A percentile compares a stretch with the other conserved stretches of the same genome.
Evolutionary conservation across 768 basidiomycete species (phyloP).

Genomic region (Pleurotus ostreatus): DNA sequence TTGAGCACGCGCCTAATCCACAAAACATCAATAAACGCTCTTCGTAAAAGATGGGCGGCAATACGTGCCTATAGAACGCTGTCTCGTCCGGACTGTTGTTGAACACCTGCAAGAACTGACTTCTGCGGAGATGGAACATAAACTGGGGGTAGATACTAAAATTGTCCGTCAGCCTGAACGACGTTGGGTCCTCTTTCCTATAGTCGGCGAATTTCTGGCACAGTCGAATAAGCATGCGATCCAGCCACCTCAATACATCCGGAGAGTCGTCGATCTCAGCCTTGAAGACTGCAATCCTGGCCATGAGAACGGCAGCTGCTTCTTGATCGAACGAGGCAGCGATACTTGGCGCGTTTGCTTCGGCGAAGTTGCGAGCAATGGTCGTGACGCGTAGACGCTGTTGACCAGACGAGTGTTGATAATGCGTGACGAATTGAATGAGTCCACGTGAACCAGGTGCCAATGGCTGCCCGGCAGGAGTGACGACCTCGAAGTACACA

Average conservation of each 20-base stretch:
- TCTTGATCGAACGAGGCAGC: slow-evolving; percentile 97
- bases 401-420: slow-evolving; percentile 96
- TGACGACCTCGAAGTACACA: slow-evolving; percentile 98
- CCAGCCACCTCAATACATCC: slow-evolving; percentile 94
- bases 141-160: slow-evolving; percentile 99
- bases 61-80: slow-evolving; percentile 85
- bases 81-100: slow-evolving; percentile 99
- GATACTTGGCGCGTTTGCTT: slow-evolving; percentile 92
- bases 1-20: slow-evolving; percentile 80
- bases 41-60: not conserved
- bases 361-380: slow-evolving; percentile 95
- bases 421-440: slow-evolving; percentile 98
- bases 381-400: slow-evolving; percentile 96
- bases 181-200: slow-evolving; percentile 93
- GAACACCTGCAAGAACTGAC: slow-evolving; percentile 98
- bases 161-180: slow-evolving; percentile 90
- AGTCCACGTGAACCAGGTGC: slow-evolving; percentile 88
- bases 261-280: slow-evolving; percentile 98
- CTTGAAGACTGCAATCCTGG: slow-evolving; percentile 98
- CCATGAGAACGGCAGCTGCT: slow-evolving; percentile 96
- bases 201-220: slow-evolving; percentile 99
- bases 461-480: slow-evolving; percentile 91
- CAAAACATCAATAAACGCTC: not conserved
- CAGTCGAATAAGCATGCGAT: slow-evolving; percentile 95
- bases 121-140: slow-evolving; percentile 98